Percentiles rank a stretch among this genome's conserved stretches.
These are phyloP conservation scores for Candida vartiovaarae DNA, from an alignment of 805 yeast genomes.

Conservation along the genomic window DNA sequence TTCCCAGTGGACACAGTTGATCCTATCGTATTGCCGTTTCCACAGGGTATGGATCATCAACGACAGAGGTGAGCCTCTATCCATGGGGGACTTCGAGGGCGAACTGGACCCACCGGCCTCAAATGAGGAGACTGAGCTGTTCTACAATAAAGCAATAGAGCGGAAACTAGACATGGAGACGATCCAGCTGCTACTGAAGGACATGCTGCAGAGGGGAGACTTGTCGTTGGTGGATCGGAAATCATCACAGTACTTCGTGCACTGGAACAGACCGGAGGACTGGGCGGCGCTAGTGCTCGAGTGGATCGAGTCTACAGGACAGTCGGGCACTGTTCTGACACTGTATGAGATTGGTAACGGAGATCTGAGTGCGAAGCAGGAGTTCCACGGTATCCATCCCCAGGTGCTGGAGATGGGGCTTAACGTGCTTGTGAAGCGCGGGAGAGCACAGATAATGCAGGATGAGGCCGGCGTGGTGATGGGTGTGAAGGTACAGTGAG, in stretches of 20 bases:
- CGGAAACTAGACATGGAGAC: constrained; percentile 50
- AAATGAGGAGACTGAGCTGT: constrained; percentile 26
- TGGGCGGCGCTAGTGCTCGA: constrained; percentile 60
- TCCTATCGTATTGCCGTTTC: constrained; percentile 53
- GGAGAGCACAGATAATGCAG: constrained; percentile 67
- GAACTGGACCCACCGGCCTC: constrained; percentile 3
- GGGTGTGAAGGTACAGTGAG: constrained; percentile 66
- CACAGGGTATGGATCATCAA: constrained; percentile 50
- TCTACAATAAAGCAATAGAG: constrained; percentile 43
- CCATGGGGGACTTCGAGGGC: constrained; percentile 13
- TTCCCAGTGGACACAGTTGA: constrained; percentile 65
- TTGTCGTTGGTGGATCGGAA: constrained; percentile 49
- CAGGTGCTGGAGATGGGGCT: constrained; percentile 47
- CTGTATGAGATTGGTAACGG: constrained; percentile 71
- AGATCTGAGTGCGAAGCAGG: constrained; percentile 48
- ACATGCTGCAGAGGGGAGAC: constrained; percentile 47
- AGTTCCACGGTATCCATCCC: constrained; percentile 57
- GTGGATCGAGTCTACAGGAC: constrained; percentile 76
- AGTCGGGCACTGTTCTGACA: constrained; percentile 68
- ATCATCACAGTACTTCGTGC: constrained; percentile 33
- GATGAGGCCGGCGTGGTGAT: constrained; percentile 59
- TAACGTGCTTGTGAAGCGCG: constrained; percentile 52
- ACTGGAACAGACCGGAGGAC: constrained; percentile 63
- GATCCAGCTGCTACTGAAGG: constrained; percentile 45
- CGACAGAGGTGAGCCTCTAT: constrained; percentile 25